Base-by-base conservation (phyloP, 441 rosid species). In the Pelargonium myrrhifolium region DNA sequence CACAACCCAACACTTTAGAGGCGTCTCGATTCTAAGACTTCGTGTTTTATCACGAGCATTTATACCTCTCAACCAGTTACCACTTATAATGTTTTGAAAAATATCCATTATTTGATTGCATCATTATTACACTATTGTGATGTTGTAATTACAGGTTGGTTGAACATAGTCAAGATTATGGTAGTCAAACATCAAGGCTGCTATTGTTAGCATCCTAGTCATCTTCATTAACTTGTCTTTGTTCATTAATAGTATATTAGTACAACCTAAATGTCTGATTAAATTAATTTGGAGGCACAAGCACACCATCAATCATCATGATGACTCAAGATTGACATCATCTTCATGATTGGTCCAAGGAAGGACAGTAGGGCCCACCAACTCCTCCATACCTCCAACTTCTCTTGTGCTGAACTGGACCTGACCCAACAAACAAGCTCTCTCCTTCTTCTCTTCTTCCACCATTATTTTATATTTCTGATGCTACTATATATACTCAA, bases 311-410 rank as follows among this genome's bases (percentile, higher is more conserved):
- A 51, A 15, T 51, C 22, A 15, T 51, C 58, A 51, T 15, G 58
- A 51, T 85, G 82, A 85, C 79, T 68, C 62, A 4, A 74, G 76
- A 65, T 75, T 87, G 83, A 83, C 83, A 80, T 79, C 88, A 87
- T 68, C 74, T 61, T 42, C 39, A 76, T 68, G 53, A 64, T 74
- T 67, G 79, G 82, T 80, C 80, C 76, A 77, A 60, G 63, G 59
- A 65, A 66, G 71, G 69, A 59, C 62, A 62, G 65, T 28, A 63
- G 75, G 68, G 43, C 81, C 82, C 77, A 62, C 26, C 2, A 15
- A 35, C 24, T 15, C 55, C 55, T 15, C 17, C 55, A 14, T 47
- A 47, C 6, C n/a, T 47, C 15, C 55, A 2, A 15, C 55, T 15
- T 45, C 51, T 14, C 51, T 10, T 45, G 15, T 45, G 51, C 51